Evolutionary conservation across 306 rosid species (phyloP).

Genomic region (Prunus campanulata): DNA sequence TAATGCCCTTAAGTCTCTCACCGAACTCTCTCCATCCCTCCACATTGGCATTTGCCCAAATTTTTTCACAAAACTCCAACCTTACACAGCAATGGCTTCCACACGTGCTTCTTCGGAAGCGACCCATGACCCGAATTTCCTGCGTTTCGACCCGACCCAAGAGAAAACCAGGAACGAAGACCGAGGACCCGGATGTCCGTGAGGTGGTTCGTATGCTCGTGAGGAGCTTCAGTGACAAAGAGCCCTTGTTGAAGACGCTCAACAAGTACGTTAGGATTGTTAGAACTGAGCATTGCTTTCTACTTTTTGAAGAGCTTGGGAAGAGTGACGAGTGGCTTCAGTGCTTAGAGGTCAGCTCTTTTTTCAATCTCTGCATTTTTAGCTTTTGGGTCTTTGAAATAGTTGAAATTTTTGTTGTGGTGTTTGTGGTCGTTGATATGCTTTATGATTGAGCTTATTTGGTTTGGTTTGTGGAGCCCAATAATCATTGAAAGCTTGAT

Average conservation of each 20-base stretch:
- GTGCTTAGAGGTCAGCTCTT: slow-evolving; percentile 75
- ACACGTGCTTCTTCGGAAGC: neutral
- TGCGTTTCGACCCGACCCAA: slow-evolving; percentile 37
- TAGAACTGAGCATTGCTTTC: slow-evolving; percentile 82
- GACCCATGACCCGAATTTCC: slow-evolving; percentile 30
- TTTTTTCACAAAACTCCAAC: slow-evolving; percentile 26
- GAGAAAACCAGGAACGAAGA: slow-evolving; percentile 23
- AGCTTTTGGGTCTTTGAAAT: slow-evolving; percentile 1
- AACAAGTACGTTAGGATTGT: slow-evolving; percentile 65
- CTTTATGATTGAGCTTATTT: neutral
- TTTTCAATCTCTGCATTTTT: neutral
- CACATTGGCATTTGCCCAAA: slow-evolving; percentile 9
- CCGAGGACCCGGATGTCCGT: slow-evolving; percentile 49
- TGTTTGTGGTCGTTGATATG: neutral
- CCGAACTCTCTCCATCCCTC: slow-evolving; percentile 32
- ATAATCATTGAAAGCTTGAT: neutral
- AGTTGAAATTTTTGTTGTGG: neutral
- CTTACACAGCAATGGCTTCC: slow-evolving; percentile 31
- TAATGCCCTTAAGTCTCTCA: slow-evolving; percentile 27
- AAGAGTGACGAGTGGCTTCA: slow-evolving; percentile 75
- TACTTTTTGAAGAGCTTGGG: slow-evolving; percentile 81
- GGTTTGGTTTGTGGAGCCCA: neutral
- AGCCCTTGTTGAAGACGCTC: slow-evolving; percentile 68
- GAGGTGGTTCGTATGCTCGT: slow-evolving; percentile 60
- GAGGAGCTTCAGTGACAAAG: slow-evolving; percentile 57